phyloP scores from a whole-genome alignment of 169 alveolate genomes.

The Perkinsus marinus region DNA sequence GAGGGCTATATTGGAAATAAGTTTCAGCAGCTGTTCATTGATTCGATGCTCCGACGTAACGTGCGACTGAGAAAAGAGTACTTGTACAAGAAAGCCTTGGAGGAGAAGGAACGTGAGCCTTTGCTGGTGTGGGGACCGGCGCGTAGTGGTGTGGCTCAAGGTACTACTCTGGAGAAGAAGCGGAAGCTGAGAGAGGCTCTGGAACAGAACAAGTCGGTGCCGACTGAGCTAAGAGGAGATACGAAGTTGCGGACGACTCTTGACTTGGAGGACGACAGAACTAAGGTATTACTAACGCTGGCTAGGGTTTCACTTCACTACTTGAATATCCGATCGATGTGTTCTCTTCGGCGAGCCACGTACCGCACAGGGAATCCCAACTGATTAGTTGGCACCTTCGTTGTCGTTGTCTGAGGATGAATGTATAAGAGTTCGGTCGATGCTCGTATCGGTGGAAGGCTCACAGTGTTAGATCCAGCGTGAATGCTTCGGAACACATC shows the following conservation, averaged over 20 bases:
- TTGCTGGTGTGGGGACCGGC: no score
- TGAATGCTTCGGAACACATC: no score
- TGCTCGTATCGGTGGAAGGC: no score
- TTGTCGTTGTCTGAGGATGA: no score
- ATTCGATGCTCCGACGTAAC: constrained; percentile 75
- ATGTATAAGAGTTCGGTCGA: no score
- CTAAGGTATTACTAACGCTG: constrained; percentile 18
- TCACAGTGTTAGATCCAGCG: no score
- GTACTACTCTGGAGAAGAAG: constrained; percentile 62
- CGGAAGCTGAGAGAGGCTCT: constrained; percentile 65
- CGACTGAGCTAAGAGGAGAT: constrained; percentile 45
- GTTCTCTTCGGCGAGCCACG: no score
- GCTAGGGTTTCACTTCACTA: no score
- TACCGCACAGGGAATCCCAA: no score
- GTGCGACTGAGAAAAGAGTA: constrained; percentile 88
- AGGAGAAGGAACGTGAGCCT: constrained; percentile 57
- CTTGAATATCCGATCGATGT: no score
- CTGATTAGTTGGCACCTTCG: no score
- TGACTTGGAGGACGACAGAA: constrained; percentile 53
- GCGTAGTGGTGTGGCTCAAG: no score
- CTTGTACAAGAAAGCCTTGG: constrained; percentile 71
- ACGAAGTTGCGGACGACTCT: constrained; percentile 43
- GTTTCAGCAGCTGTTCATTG: not conserved
- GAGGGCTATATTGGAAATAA: not conserved
- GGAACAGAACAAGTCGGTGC: constrained; percentile 64